These are phyloP conservation scores for Suillus spraguei DNA, from an alignment of 768 basidiomycete genomes.

Conservation along the genomic window DNA sequence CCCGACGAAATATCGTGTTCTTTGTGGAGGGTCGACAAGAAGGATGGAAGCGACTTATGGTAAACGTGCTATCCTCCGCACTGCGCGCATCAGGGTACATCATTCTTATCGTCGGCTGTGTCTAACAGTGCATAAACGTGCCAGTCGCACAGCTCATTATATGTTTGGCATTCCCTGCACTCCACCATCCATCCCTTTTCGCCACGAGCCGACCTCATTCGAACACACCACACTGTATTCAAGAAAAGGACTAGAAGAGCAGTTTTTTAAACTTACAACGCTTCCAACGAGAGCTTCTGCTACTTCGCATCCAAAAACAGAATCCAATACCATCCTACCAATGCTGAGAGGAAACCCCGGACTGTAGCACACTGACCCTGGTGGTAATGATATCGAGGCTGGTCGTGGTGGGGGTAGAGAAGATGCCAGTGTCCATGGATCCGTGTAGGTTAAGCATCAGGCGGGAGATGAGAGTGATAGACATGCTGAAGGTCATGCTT, in stretches of 20 bases:
- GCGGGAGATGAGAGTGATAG: constrained; percentile 55
- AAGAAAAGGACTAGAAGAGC: background rate
- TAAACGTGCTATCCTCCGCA: too few species aligned
- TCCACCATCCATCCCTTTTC: too few species aligned
- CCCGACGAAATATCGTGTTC: too few species aligned
- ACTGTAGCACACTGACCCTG: background rate
- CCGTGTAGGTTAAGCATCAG: constrained; percentile 58
- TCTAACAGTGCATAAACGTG: too few species aligned
- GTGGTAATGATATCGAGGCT: background rate
- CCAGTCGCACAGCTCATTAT: too few species aligned
- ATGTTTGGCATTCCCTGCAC: too few species aligned
- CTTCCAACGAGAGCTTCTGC: background rate
- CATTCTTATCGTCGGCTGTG: too few species aligned
- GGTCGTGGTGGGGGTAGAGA: background rate
- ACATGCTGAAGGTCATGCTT: constrained; percentile 37
- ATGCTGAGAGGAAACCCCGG: background rate
- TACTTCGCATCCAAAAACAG: background rate
- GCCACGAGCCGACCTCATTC: too few species aligned
- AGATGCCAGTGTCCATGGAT: constrained; percentile 28
- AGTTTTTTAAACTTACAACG: background rate
- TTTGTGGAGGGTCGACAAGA: too few species aligned
- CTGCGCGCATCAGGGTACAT: too few species aligned
- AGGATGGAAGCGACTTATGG: too few species aligned
- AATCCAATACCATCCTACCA: background rate
- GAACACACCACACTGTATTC: background rate